Evolutionary conservation across 2,329 filamentous ascomycete species (phyloP).

Genomic region (Apiospora malaysiana): DNA sequence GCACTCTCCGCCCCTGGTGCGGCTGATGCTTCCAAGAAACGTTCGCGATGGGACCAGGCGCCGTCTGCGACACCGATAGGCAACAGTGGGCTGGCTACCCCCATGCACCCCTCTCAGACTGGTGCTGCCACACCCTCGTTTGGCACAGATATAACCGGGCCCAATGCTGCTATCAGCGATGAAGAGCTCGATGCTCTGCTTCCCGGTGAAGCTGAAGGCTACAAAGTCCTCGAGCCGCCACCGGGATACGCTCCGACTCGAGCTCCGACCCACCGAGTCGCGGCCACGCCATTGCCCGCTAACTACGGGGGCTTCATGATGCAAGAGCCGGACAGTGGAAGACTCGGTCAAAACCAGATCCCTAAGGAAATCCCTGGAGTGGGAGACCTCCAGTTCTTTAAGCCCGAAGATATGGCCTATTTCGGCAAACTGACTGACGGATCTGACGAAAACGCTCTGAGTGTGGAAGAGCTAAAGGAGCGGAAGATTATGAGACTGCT

Average conservation of each 20-base stretch:
- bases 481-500: constrained; percentile 97
- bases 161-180: constrained; percentile 85
- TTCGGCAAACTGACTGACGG: constrained; percentile 97
- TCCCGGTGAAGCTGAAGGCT: constrained; percentile 86
- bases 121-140: constrained; percentile 66
- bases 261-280: constrained; percentile 75
- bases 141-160: constrained; percentile 79
- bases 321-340: constrained; percentile 88
- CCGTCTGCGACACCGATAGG: constrained; percentile 80
- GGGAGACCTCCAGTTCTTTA: constrained; percentile 96
- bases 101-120: constrained; percentile 74
- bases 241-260: constrained; percentile 89
- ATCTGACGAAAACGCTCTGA: constrained; percentile 87
- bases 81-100: constrained; percentile 76
- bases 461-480: constrained; percentile 95
- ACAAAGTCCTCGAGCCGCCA: constrained; percentile 88
- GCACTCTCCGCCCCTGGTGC: constrained; percentile 58
- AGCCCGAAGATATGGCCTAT: constrained; percentile 97
- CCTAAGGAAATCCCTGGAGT: constrained; percentile 96
- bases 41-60: constrained; percentile 92
- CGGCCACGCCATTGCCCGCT: constrained; percentile 75
- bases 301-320: constrained; percentile 85
- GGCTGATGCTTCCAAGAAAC: constrained; percentile 68
- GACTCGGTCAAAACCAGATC: constrained; percentile 85
- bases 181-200: constrained; percentile 94